These are phyloP conservation scores for Neofusicoccum ribis DNA, from an alignment of 2,329 filamentous ascomycete genomes.

Conservation along the genomic window DNA sequence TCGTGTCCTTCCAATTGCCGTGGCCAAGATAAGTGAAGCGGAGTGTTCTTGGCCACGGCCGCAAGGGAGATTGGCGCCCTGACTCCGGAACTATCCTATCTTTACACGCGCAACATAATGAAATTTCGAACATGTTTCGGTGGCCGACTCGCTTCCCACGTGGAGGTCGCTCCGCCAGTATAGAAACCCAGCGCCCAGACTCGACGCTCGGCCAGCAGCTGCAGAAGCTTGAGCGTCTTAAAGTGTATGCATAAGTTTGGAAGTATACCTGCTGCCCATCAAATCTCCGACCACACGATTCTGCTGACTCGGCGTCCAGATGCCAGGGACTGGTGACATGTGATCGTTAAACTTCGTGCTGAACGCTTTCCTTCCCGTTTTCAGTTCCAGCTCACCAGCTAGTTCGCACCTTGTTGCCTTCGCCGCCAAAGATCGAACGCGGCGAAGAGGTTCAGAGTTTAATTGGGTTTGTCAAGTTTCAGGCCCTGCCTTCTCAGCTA, in stretches of 20 bases:
- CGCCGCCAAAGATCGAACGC: neutral
- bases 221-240: neutral
- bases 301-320: neutral
- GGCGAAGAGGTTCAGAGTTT: neutral
- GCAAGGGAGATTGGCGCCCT: constrained; percentile 3
- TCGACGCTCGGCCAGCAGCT: neutral
- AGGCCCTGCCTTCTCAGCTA: neutral
- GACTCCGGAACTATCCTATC: constrained; percentile 8
- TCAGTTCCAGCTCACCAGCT: neutral
- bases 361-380: neutral
- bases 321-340: neutral
- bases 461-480: neutral
- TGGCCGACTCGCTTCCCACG: neutral
- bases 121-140: neutral
- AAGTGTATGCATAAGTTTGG: neutral
- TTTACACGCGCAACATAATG: neutral
- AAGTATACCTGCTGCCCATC: neutral
- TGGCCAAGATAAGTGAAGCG: neutral
- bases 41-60: neutral
- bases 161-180: neutral
- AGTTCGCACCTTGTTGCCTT: neutral
- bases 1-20: neutral
- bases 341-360: neutral
- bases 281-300: neutral
- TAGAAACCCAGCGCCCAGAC: too few species aligned